Evolutionary conservation across 257 asterid genomes (phyloP).

Genomic region (Cinchona pubescens): DNA sequence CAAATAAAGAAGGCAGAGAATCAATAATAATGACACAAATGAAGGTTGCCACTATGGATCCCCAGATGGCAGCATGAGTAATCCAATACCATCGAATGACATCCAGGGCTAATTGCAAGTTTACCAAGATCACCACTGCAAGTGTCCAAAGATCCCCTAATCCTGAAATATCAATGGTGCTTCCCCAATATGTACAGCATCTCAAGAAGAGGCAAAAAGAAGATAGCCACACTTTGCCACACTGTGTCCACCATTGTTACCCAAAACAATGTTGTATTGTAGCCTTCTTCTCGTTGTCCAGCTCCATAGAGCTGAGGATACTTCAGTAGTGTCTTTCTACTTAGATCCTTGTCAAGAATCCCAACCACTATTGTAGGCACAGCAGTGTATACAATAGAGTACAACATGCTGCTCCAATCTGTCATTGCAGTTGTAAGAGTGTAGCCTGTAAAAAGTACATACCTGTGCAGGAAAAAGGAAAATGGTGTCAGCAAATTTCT

Average conservation of each 20-base stretch:
- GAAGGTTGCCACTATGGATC: conserved; percentile 79
- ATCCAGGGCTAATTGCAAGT: conserved; percentile 90
- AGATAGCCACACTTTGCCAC: conserved; percentile 85
- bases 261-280: conserved; percentile 74
- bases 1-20: conserved; percentile 58
- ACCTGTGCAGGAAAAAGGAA: conserved; percentile 47
- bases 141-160: conserved; percentile 91
- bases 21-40: conserved; percentile 73
- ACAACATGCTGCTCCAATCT: conserved; percentile 95
- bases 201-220: conserved; percentile 68
- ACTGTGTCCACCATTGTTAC: conserved; percentile 69
- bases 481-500: conserved; percentile 20
- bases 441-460: conserved; percentile 70
- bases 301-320: conserved; percentile 83
- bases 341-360: conserved; percentile 78
- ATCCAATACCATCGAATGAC: conserved; percentile 84
- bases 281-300: conserved; percentile 86
- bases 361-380: conserved; percentile 85
- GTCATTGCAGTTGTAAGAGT: conserved; percentile 88
- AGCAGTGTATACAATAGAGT: conserved; percentile 78
- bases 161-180: conserved; percentile 66
- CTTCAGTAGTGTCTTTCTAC: conserved; percentile 65
- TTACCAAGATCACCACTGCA: conserved; percentile 79
- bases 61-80: conserved; percentile 85
- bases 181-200: conserved; percentile 79